Conservation (phyloP, 2,329 filamentous ascomycete genomes). For the Aspergillus quadricinctus region DNA sequence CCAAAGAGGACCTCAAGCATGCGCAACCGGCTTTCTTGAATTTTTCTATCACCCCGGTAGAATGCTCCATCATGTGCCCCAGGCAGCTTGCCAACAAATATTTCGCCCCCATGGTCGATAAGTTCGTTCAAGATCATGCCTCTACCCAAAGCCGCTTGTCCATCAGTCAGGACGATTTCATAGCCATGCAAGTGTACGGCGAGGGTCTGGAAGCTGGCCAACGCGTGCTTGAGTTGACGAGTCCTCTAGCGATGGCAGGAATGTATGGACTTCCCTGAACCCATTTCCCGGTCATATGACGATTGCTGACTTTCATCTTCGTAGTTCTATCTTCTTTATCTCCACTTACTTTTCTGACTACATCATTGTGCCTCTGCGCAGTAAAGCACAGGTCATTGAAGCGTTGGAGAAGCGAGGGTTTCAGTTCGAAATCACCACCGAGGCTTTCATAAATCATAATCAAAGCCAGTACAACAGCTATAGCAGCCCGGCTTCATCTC, state of each 20-base stretch:
- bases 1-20: conserved; percentile 35
- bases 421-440: conserved; percentile 67
- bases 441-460: conserved; percentile 60
- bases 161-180: conserved; percentile 78
- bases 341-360: conserved; percentile 98
- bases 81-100: conserved; percentile 67
- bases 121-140: conserved; percentile 48
- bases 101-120: conserved; percentile 67
- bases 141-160: conserved; percentile 53
- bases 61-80: conserved; percentile 89
- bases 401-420: conserved; percentile 78
- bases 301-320: conserved; percentile 1
- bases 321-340: conserved; percentile 89
- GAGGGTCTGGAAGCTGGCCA: conserved; percentile 88
- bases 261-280: conserved; percentile 52
- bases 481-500: conserved; percentile 29
- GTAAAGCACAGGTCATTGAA: conserved; percentile 68
- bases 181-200: conserved; percentile 84
- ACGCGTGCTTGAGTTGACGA: conserved; percentile 85
- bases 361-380: conserved; percentile 78
- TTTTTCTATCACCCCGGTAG: conserved; percentile 84
- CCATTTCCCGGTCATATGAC: background rate
- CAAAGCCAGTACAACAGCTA: conserved; percentile 46
- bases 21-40: conserved; percentile 78
- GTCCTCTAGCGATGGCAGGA: conserved; percentile 81